Evolutionary conservation across 768 basidiomycete genomes (phyloP), one percentile per base, ranked within the genome.

Genomic region (Saitozyma podzolica): DNA sequence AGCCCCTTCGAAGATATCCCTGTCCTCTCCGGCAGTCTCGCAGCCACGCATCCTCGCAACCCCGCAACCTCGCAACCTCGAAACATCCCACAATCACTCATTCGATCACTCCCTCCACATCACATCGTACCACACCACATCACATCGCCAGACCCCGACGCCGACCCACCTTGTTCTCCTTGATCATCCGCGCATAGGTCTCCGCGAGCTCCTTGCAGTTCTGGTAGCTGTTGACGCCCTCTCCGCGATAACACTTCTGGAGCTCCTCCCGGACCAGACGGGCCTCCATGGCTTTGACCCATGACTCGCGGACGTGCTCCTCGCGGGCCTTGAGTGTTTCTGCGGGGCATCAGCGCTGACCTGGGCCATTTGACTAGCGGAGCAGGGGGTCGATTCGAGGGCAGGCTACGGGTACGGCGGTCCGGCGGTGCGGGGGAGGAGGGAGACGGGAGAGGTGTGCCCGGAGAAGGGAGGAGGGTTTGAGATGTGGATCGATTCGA

Each of bases 281-380:
- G 40, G 87, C 86, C 80, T 96, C 93, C 92, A 97, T 95, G 19
- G 90, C 88, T 69, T 87, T 88, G 40, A 96, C 85, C 94, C 94
- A 98, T 55, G 90, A 90, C 82, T 97, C 93, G 56, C 90, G 87
- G 75, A 97, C 83, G 80, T 85, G 82, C 51, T 85, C 81, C 64
- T 95, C 92, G 47, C 90, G 88, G 11, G 61, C 58, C 43, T 62
- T 56, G 50, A 62, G 48, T 42, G 61, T 11, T 47, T 47, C 45
- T 47, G 6, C 2, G 45, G 13, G 11, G 13, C 13, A 47, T 47
- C 45, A 47, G 45, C 45, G 3, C 45, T 13, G 45, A 47, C 11
- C n/a, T 6, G 13, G 13, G 6, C n/a, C 13, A 11, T 13, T 6
- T 13, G 11, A 47, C 2, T 47, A 47, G 45, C 45, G 3, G n/a